These are phyloP conservation scores for Cryphonectria radicalis DNA, from an alignment of 2,329 filamentous ascomycete genomes.

Conservation along the genomic window DNA sequence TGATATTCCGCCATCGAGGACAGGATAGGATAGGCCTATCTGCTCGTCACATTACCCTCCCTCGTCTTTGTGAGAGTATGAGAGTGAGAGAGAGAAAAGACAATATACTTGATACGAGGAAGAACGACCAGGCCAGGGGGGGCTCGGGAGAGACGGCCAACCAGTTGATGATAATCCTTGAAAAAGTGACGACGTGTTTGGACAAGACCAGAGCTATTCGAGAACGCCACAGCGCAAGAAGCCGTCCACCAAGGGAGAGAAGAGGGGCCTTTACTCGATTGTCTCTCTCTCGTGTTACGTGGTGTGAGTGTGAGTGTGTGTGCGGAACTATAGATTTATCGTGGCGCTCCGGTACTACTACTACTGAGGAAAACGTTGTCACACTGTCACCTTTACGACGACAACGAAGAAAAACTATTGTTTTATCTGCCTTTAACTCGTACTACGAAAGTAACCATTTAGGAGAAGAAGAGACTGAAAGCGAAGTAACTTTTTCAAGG, in stretches of 20 bases:
- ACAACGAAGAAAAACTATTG: not conserved
- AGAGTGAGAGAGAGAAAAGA: not conserved
- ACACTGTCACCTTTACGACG: not conserved
- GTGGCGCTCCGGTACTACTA: conserved; percentile 15
- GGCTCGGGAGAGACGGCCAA: not conserved
- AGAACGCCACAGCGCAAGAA: conserved; percentile 32
- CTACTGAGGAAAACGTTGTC: not conserved
- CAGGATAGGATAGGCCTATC: not conserved
- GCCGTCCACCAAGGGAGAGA: conserved; percentile 19
- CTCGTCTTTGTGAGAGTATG: not conserved
- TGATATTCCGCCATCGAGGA: not conserved
- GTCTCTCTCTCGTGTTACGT: not conserved
- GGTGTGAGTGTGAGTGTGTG: conserved; percentile 12
- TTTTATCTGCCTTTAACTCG: not conserved
- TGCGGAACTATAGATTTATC: conserved; percentile 14
- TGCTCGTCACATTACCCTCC: not conserved
- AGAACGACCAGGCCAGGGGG: not conserved
- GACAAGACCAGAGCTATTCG: conserved; percentile 24
- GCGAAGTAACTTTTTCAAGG: not conserved
- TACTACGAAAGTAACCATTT: not conserved
- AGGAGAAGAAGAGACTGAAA: not conserved
- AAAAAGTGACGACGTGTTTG: not conserved
- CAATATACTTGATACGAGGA: not conserved
- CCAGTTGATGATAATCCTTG: not conserved
- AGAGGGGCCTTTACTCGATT: not conserved